Evolutionary conservation across 129 eudicot genomes (phyloP).

Genomic region (Silybum marianum): DNA sequence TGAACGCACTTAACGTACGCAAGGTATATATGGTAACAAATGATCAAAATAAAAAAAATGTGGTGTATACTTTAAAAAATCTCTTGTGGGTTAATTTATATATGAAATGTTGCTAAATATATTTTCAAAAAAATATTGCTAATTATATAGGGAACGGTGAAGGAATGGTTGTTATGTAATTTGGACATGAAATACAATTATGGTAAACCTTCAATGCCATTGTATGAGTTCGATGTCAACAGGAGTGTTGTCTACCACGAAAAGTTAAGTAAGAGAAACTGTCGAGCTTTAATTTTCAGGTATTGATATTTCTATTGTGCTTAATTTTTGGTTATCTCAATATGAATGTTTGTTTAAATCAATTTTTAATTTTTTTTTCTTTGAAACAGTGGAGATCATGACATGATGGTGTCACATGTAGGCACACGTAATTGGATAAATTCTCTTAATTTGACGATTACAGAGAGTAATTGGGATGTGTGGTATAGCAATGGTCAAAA

Average conservation of each 20-base stretch:
- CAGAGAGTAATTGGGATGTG: conserved; percentile 29
- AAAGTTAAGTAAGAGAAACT: conserved; percentile 27
- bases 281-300: conserved; percentile 38
- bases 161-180: conserved; percentile 31
- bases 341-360: background rate
- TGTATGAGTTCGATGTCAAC: conserved; percentile 17
- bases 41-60: too few relatives aligned
- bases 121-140: too few relatives aligned
- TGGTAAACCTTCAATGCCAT: conserved; percentile 24
- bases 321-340: too few relatives aligned
- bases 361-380: background rate
- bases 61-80: too few relatives aligned
- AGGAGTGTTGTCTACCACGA: conserved; percentile 29
- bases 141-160: conserved; percentile 25
- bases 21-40: too few relatives aligned
- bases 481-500: conserved; percentile 29
- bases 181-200: conserved; percentile 27
- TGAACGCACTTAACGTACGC: conserved; percentile 31
- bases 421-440: conserved; percentile 39
- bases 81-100: background rate
- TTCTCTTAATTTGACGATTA: conserved; percentile 15
- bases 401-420: conserved; percentile 44
- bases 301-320: too few relatives aligned
- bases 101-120: too few relatives aligned
- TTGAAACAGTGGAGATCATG: conserved; percentile 40